phyloP scores from a whole-genome alignment of 495 filamentous ascomycete species.

The Apodospora peruviana region DNA sequence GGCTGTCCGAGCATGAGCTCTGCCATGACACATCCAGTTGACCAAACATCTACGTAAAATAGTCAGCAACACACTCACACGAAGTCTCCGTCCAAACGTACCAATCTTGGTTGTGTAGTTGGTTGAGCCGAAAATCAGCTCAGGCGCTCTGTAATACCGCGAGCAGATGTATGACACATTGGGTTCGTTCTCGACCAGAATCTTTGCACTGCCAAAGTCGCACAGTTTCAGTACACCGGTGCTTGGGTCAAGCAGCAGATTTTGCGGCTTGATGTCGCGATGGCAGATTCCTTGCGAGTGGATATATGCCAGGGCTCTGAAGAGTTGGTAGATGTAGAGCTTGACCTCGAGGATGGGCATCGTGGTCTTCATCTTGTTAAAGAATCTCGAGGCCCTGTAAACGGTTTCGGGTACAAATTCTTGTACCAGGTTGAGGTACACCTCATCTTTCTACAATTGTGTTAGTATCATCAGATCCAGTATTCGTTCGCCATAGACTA shows the following conservation, averaged over 20 bases:
- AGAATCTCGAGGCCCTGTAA: constrained; percentile 96
- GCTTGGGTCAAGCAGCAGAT: constrained; percentile 84
- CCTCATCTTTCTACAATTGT: constrained; percentile 82
- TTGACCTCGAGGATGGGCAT: constrained; percentile 99
- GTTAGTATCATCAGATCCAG: neutral
- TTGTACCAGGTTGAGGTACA: constrained; percentile 96
- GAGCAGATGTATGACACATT: constrained; percentile 99
- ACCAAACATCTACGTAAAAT: constrained; percentile 82
- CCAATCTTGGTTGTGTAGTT: constrained; percentile 99
- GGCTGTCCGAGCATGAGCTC: constrained; percentile 98
- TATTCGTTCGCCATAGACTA: neutral
- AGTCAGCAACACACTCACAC: constrained; percentile 8
- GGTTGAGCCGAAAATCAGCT: constrained; percentile 97
- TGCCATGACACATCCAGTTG: constrained; percentile 98
- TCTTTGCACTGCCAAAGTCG: constrained; percentile 98
- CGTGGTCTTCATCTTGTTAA: constrained; percentile 99
- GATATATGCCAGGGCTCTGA: constrained; percentile 96
- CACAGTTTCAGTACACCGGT: constrained; percentile 94
- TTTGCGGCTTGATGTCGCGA: constrained; percentile 98
- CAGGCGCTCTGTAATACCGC: constrained; percentile 94
- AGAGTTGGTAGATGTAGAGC: constrained; percentile 99
- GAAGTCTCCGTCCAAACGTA: constrained; percentile 37
- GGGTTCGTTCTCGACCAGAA: constrained; percentile 96
- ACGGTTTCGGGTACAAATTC: constrained; percentile 99
- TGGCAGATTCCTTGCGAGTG: constrained; percentile 99